Conservation (phyloP, 306 rosid species). For the Carpinus viminea region DNA sequence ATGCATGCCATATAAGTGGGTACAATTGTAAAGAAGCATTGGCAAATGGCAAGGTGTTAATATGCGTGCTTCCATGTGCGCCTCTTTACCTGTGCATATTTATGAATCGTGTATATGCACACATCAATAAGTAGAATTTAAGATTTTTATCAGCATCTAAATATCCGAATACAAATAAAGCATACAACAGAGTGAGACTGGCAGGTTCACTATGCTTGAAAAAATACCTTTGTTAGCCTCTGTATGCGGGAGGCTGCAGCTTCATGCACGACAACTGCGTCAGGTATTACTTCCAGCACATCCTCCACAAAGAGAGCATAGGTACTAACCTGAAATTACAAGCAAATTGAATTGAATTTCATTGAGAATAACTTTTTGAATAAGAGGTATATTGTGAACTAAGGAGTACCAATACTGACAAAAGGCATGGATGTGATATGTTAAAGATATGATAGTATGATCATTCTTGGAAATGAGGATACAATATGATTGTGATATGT, state of each 20-base stretch:
- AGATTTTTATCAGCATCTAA: slow-evolving; percentile 13
- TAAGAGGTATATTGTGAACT: neutral
- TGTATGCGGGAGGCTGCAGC: slow-evolving; percentile 91
- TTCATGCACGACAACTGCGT: slow-evolving; percentile 79
- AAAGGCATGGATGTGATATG: neutral
- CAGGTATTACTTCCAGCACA: slow-evolving; percentile 79
- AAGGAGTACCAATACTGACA: neutral
- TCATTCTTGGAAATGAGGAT: neutral
- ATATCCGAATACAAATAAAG: neutral
- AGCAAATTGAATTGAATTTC: slow-evolving; percentile 8
- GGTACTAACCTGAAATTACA: slow-evolving; percentile 71
- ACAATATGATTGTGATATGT: no score
- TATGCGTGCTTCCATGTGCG: slow-evolving; percentile 2
- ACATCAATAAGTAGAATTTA: neutral
- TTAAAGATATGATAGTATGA: neutral
- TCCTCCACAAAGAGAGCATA: slow-evolving; percentile 90
- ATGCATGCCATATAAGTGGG: neutral
- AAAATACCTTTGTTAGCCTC: slow-evolving; percentile 83
- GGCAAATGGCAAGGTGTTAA: neutral
- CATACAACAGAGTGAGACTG: slow-evolving; percentile 14
- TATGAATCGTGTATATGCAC: neutral
- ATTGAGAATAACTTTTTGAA: slow-evolving; percentile 14
- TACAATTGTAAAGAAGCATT: neutral
- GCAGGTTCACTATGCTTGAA: slow-evolving; percentile 2
- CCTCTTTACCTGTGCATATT: slow-evolving; percentile 12